Conservation (phyloP, 2,329 filamentous ascomycete genomes). For the Xylaria polymorpha region DNA sequence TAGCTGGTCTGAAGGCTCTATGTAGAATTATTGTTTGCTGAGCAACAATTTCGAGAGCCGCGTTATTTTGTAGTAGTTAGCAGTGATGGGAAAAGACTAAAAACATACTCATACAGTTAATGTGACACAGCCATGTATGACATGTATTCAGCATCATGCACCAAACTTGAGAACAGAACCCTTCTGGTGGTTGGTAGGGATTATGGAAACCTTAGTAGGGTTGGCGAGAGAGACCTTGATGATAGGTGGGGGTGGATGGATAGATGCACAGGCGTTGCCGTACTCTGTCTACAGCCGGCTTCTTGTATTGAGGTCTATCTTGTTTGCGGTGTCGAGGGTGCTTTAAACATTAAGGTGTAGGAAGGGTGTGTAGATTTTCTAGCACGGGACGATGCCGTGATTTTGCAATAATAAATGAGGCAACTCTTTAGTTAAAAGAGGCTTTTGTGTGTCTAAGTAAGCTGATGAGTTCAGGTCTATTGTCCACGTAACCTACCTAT, state of each 20-base stretch:
- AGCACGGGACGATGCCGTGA: too few relatives aligned
- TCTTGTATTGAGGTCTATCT: too few relatives aligned
- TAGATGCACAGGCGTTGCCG: neutral
- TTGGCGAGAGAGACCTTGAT: too few relatives aligned
- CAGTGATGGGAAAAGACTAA: neutral
- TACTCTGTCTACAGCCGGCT: too few relatives aligned
- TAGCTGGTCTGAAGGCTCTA: neutral
- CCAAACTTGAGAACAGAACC: neutral
- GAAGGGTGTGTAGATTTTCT: too few relatives aligned
- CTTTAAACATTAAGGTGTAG: too few relatives aligned
- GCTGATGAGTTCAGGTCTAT: neutral
- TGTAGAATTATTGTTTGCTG: neutral
- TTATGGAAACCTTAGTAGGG: too few relatives aligned
- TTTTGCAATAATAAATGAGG: too few relatives aligned
- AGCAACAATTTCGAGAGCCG: neutral
- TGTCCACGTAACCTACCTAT: neutral
- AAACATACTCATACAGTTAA: neutral
- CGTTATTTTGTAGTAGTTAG: neutral
- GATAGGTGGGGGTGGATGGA: neutral
- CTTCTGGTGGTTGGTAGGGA: neutral
- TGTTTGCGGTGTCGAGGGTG: too few relatives aligned
- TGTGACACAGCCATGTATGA: neutral
- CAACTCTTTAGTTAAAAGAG: neutral
- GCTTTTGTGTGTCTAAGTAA: too few relatives aligned
- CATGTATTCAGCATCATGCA: neutral